phyloP scores from a whole-genome alignment of 169 alveolate species.

The Besnoitia besnoiti region DNA sequence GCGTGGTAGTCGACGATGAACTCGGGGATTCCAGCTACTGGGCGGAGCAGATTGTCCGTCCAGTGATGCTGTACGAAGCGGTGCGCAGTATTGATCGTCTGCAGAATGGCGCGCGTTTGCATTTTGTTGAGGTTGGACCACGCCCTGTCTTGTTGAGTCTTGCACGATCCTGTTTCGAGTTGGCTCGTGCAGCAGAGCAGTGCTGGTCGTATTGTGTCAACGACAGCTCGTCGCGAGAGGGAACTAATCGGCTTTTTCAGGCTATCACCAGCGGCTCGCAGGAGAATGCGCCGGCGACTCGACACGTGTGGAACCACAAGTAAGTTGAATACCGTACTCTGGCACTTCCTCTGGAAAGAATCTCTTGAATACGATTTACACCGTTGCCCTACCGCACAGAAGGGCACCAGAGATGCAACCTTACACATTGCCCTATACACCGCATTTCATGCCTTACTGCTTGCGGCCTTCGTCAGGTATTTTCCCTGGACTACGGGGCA shows the following conservation, averaged over 20 bases:
- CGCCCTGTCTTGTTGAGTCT: conserved; percentile 34
- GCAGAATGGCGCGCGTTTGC: neutral
- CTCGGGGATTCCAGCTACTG: conserved; percentile 58
- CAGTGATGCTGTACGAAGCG: conserved; percentile 70
- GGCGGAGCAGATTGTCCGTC: conserved; percentile 67
- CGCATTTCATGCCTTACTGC: too few species aligned
- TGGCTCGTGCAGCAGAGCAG: neutral
- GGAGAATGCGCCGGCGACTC: neutral
- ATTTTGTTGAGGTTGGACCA: conserved; percentile 66
- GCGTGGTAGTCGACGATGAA: neutral
- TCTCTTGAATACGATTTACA: too few species aligned
- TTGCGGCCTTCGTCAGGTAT: too few species aligned
- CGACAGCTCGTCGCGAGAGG: neutral
- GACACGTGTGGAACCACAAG: conserved; percentile 14
- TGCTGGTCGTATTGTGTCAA: neutral
- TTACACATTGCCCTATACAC: too few species aligned
- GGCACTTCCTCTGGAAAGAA: too few species aligned
- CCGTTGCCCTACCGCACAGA: too few species aligned
- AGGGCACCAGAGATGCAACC: too few species aligned
- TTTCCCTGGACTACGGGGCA: too few species aligned
- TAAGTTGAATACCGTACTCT: too few species aligned
- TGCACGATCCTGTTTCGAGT: conserved; percentile 16
- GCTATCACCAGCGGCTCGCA: neutral
- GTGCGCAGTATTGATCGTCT: neutral
- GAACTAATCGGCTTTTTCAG: neutral